Conservation (phyloP, 1,139 yeast species). For the Saccharomyces hybrid region DNA sequence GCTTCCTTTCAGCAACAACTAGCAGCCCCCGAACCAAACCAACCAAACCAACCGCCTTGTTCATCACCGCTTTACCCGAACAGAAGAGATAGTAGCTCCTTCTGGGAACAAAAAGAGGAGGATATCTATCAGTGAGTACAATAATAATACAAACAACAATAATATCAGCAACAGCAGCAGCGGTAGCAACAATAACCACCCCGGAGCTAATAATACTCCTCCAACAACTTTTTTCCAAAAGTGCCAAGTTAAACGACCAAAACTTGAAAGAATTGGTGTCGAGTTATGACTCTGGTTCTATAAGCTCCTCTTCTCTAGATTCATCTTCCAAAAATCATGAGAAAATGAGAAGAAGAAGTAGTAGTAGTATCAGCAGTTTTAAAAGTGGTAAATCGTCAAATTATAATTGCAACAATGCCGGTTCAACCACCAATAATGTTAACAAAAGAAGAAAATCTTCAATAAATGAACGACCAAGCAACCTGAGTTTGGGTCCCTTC, state of each 20-base stretch:
- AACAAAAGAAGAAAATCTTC: constrained; percentile 23
- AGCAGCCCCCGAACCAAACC: not conserved
- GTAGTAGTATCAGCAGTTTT: constrained; percentile 8
- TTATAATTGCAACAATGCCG: not conserved
- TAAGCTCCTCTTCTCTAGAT: constrained; percentile 28
- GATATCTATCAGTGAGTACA: constrained; percentile 29
- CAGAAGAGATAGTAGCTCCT: constrained; percentile 21
- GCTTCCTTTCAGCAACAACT: constrained; percentile 25
- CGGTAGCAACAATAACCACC: constrained; percentile 1
- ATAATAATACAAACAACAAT: constrained; percentile 9
- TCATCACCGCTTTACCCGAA: constrained; percentile 10
- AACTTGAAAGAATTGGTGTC: constrained; percentile 30
- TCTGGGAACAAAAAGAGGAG: constrained; percentile 34
- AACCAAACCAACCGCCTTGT: constrained; percentile 12
- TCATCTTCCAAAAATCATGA: constrained; percentile 10
- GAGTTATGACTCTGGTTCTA: constrained; percentile 22
- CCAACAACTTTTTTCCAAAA: constrained; percentile 12
- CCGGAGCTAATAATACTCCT: not conserved
- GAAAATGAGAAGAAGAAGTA: constrained; percentile 23
- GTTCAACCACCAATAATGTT: not conserved
- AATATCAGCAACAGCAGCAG: constrained; percentile 1
- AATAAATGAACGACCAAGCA: constrained; percentile 20
- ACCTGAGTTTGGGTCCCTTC: constrained; percentile 59
- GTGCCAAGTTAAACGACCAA: constrained; percentile 31
- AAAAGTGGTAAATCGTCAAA: not conserved